Evolutionary conservation across 441 rosid genomes (phyloP).

Genomic region (Euphorbia schlechtendalii): DNA sequence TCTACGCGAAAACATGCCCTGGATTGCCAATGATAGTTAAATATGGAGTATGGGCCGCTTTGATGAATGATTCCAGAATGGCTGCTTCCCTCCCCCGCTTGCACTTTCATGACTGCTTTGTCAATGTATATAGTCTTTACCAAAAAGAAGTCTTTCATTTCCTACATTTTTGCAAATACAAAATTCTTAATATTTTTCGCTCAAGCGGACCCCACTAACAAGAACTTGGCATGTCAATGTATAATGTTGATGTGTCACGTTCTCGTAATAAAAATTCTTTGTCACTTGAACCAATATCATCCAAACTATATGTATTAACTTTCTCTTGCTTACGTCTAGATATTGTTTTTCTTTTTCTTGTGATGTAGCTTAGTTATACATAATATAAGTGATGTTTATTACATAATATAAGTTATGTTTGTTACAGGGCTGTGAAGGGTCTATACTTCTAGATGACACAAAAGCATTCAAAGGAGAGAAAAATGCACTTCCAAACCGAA

Average conservation of each 20-base stretch:
- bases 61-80: constrained; percentile 52
- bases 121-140: constrained; percentile 48
- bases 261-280: too few relatives aligned
- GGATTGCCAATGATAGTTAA: constrained; percentile 49
- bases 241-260: too few relatives aligned
- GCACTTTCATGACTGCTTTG: constrained; percentile 80
- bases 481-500: constrained; percentile 34
- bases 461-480: constrained; percentile 41
- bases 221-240: too few relatives aligned
- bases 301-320: too few relatives aligned
- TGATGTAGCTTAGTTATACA: too few relatives aligned
- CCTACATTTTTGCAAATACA: too few relatives aligned
- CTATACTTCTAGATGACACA: constrained; percentile 47
- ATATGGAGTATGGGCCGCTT: constrained; percentile 53
- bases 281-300: too few relatives aligned
- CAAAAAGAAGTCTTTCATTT: too few relatives aligned
- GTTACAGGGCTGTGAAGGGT: constrained; percentile 51
- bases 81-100: constrained; percentile 83
- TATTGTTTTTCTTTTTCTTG: not conserved
- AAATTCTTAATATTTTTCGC: too few relatives aligned
- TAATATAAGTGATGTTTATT: too few relatives aligned
- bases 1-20: constrained; percentile 62
- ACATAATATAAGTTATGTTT: not conserved
- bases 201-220: too few relatives aligned
- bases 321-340: not conserved